Conservation (phyloP, 2,329 filamentous ascomycete species). For the Aspergillus sp. region DNA sequence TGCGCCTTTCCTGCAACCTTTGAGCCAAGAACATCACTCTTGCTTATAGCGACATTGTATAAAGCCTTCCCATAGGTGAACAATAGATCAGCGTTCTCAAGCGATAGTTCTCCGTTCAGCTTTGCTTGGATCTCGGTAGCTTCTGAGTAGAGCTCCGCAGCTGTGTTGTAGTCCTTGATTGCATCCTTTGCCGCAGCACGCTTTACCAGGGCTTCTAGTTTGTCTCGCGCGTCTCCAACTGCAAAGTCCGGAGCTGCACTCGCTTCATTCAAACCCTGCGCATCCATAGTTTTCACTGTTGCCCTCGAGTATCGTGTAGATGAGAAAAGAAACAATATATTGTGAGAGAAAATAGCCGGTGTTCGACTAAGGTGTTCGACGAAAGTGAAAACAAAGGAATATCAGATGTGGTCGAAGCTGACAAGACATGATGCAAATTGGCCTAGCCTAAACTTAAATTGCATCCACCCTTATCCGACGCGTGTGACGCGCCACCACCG, state of each 20-base stretch:
- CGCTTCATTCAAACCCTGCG: conserved; percentile 18
- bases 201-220: conserved; percentile 74
- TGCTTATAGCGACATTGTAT: conserved; percentile 90
- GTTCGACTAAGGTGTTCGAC: no score
- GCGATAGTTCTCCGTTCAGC: conserved; percentile 87
- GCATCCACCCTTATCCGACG: not conserved
- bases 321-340: not conserved
- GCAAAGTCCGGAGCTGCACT: conserved; percentile 16
- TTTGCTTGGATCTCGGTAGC: conserved; percentile 88
- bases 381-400: not conserved
- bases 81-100: conserved; percentile 88
- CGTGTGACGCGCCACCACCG: conserved; percentile 5
- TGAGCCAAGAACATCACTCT: conserved; percentile 90
- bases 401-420: not conserved
- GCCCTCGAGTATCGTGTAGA: not conserved
- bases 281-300: conserved; percentile 23
- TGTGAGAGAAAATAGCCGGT: not conserved
- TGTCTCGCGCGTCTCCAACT: conserved; percentile 53
- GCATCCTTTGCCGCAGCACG: conserved; percentile 83
- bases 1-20: conserved; percentile 64
- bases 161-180: conserved; percentile 82
- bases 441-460: not conserved
- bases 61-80: conserved; percentile 92
- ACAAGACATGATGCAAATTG: no score
- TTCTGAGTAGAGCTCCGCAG: conserved; percentile 82